A percentile compares a stretch with the other conserved stretches of the same genome.
Conservation (phyloP, 495 filamentous ascomycete genomes). For the Daldinia caldariorum region DNA sequence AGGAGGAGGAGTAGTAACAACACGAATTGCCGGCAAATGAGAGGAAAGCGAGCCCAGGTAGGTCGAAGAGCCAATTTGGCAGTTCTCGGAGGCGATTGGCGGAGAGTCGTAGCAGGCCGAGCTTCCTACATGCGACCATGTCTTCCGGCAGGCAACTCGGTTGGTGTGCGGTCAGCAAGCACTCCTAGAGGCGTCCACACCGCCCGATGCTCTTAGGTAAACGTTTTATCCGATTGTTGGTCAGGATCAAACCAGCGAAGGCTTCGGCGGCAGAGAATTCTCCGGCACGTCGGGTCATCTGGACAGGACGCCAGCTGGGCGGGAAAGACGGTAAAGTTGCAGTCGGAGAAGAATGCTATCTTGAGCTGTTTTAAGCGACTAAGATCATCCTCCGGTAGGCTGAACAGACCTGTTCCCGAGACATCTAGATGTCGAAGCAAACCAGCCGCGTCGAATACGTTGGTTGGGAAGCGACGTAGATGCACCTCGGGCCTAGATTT, state of each 20-base stretch:
- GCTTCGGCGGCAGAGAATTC: slow-evolving; percentile 50
- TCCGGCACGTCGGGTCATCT: slow-evolving; percentile 55
- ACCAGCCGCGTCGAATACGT: slow-evolving; percentile 52
- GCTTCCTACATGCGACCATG: slow-evolving; percentile 55
- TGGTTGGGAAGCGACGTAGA: slow-evolving; percentile 51
- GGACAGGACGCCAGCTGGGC: slow-evolving; percentile 48
- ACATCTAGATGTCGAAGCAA: slow-evolving; percentile 59
- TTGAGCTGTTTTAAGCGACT: slow-evolving; percentile 54
- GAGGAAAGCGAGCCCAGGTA: slow-evolving; percentile 57
- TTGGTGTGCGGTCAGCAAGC: slow-evolving; percentile 56
- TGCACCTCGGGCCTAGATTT: slow-evolving; percentile 3
- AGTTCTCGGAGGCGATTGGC: slow-evolving; percentile 51
- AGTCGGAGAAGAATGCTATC: slow-evolving; percentile 56
- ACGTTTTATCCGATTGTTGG: slow-evolving; percentile 50
- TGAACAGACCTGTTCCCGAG: slow-evolving; percentile 54
- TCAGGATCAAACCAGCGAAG: slow-evolving; percentile 58
- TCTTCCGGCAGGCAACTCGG: slow-evolving; percentile 49
- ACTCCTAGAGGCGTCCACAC: slow-evolving; percentile 54
- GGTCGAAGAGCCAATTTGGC: slow-evolving; percentile 54
- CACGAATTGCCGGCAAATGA: slow-evolving; percentile 60
- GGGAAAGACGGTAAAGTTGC: slow-evolving; percentile 57
- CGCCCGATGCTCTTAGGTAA: slow-evolving; percentile 54
- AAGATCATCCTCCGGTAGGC: slow-evolving; percentile 51
- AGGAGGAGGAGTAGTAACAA: slow-evolving; percentile 3
- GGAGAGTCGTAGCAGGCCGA: slow-evolving; percentile 54